These are phyloP conservation scores for Pseudopyrenochaeta lycopersici DNA, from an alignment of 2,329 filamentous ascomycete genomes.

Conservation along the genomic window DNA sequence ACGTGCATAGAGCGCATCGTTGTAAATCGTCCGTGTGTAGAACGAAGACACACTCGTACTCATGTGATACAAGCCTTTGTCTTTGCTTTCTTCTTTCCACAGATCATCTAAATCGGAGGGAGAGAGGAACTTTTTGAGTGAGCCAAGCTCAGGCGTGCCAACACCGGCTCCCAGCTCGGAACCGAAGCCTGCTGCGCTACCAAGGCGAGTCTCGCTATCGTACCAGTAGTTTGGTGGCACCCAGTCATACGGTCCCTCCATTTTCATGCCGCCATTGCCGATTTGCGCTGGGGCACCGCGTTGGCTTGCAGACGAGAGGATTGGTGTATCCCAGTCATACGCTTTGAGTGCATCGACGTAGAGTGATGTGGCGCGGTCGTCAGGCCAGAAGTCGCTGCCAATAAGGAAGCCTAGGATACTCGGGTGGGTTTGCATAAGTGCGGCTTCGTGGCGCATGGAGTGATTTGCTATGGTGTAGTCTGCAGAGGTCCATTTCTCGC, in stretches of 20 bases:
- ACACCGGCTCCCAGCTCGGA: conserved; percentile 70
- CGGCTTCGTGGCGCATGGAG: conserved; percentile 68
- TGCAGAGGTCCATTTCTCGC: conserved; percentile 58
- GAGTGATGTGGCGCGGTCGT: conserved; percentile 63
- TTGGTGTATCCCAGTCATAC: conserved; percentile 65
- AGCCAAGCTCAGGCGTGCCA: conserved; percentile 67
- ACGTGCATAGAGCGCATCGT: conserved; percentile 61
- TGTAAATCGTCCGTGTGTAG: conserved; percentile 66
- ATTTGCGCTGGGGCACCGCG: conserved; percentile 62
- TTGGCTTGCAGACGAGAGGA: conserved; percentile 66
- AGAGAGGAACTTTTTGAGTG: conserved; percentile 64
- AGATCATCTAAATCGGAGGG: conserved; percentile 62
- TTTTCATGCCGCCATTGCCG: conserved; percentile 69
- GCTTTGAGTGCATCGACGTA: conserved; percentile 62
- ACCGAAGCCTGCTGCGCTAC: conserved; percentile 70
- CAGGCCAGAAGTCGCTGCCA: conserved; percentile 71
- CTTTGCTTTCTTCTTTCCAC: conserved; percentile 60
- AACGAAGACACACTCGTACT: conserved; percentile 65
- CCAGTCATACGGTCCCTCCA: conserved; percentile 74
- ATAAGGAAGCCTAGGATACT: conserved; percentile 67
- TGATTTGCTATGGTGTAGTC: conserved; percentile 66
- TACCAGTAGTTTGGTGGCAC: conserved; percentile 73
- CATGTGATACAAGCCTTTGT: conserved; percentile 68
- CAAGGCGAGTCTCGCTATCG: conserved; percentile 57
- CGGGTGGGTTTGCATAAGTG: conserved; percentile 68